Evolutionary conservation across 1,139 yeast species (phyloP).

Genomic region (Suhomyces bribrorum): DNA sequence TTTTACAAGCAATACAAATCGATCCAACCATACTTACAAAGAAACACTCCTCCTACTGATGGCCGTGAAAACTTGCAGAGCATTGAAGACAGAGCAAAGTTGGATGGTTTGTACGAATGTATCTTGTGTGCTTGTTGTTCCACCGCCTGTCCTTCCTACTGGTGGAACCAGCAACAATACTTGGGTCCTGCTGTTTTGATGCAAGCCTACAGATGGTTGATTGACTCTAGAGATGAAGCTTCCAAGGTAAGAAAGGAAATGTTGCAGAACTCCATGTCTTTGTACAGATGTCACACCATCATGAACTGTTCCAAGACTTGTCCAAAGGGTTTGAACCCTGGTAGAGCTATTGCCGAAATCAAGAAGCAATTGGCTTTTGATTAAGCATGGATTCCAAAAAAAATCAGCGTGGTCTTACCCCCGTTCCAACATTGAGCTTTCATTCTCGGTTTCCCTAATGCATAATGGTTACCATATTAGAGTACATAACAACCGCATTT

Average conservation of each 20-base stretch:
- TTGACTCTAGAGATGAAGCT: constrained; percentile 96
- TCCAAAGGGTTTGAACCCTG: constrained; percentile 99
- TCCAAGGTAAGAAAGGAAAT: constrained; percentile 76
- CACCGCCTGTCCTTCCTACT: constrained; percentile 97
- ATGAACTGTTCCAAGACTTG: constrained; percentile 98
- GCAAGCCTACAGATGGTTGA: constrained; percentile 99
- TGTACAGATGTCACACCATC: constrained; percentile 98
- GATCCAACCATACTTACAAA: constrained; percentile 94
- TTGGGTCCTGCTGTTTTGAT: constrained; percentile 97
- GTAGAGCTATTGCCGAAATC: constrained; percentile 94
- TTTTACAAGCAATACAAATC: constrained; percentile 98
- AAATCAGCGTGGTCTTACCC: not conserved
- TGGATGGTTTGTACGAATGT: constrained; percentile 97
- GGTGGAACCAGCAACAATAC: constrained; percentile 99
- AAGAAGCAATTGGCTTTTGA: constrained; percentile 89
- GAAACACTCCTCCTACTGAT: constrained; percentile 76
- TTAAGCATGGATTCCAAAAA: constrained; percentile 27
- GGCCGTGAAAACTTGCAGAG: constrained; percentile 94
- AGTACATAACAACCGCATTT: not conserved
- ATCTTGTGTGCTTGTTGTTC: constrained; percentile 98
- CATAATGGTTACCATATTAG: not conserved
- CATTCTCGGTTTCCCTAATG: not conserved
- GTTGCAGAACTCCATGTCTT: constrained; percentile 95
- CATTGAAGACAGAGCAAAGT: constrained; percentile 90
- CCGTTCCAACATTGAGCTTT: not conserved